A percentile compares a stretch with the other conserved stretches of the same genome.
Evolutionary conservation across 1,284 basidiomycete species (phyloP).

Genomic region (Papiliotrema fonsecae): DNA sequence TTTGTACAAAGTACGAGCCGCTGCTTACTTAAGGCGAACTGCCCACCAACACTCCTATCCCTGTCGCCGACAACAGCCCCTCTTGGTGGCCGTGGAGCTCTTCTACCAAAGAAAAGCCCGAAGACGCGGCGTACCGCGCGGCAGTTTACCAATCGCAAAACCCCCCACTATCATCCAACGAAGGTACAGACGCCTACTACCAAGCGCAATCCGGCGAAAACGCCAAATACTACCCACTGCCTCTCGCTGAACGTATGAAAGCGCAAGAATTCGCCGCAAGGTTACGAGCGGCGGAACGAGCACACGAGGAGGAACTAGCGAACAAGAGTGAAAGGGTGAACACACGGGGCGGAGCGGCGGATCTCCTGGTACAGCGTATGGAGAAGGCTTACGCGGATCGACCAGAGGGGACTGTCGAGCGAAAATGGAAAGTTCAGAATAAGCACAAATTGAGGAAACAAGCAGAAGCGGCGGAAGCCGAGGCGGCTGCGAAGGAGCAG

Average conservation of each 20-base stretch:
- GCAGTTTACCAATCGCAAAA: neutral
- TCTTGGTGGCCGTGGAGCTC: neutral
- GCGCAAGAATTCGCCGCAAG: conserved; percentile 34
- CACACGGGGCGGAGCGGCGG: neutral
- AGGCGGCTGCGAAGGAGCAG: too few relatives aligned
- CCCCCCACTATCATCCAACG: neutral
- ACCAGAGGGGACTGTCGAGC: neutral
- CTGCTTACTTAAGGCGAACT: conserved; percentile 10
- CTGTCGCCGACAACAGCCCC: neutral
- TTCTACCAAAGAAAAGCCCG: neutral
- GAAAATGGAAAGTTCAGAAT: neutral
- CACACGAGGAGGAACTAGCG: conserved; percentile 35
- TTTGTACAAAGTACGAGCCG: neutral
- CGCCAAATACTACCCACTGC: conserved; percentile 3
- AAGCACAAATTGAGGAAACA: conserved; percentile 2
- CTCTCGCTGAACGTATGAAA: conserved; percentile 3
- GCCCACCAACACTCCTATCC: conserved; percentile 7
- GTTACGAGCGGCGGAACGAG: conserved; percentile 40
- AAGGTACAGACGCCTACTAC: too few relatives aligned
- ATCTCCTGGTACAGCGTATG: neutral
- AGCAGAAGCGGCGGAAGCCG: neutral
- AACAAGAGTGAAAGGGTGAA: conserved; percentile 12
- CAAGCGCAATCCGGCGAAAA: neutral
- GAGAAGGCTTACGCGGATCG: conserved; percentile 1
- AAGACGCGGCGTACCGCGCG: neutral